Percentiles rank a stretch among this genome's conserved stretches.
Evolutionary conservation across 192 early-diverging fungal genomes (phyloP).

Genomic region (Umbelopsis ramanniana): DNA sequence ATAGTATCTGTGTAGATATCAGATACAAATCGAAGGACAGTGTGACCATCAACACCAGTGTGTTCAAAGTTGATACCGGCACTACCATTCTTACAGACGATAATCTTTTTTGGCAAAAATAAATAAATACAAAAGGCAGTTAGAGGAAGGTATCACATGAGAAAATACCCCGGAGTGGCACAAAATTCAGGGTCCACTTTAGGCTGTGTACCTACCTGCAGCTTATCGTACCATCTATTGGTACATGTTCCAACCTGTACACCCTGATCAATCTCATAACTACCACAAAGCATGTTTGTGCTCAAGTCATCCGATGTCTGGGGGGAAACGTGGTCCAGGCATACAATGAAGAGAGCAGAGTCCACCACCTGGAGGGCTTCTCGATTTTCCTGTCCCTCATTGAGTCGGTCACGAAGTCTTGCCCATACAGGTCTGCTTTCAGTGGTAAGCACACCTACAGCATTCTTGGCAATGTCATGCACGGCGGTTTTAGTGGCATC

Average conservation of each 20-base stretch:
- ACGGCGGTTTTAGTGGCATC: constrained; percentile 53
- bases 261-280: constrained; percentile 49
- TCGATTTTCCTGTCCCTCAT: constrained; percentile 54
- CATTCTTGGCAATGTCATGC: constrained; percentile 57
- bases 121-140: background rate
- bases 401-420: constrained; percentile 57
- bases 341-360: constrained; percentile 74
- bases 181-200: constrained; percentile 13
- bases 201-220: constrained; percentile 36
- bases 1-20: constrained; percentile 59
- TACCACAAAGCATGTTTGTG: constrained; percentile 55
- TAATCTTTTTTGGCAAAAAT: constrained; percentile 43
- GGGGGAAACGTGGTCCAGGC: constrained; percentile 72
- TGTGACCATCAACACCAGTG: constrained; percentile 63
- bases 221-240: constrained; percentile 91
- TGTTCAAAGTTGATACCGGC: constrained; percentile 94
- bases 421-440: constrained; percentile 84
- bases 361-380: constrained; percentile 67
- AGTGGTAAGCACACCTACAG: constrained; percentile 73
- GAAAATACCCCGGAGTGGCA: background rate
- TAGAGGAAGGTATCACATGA: constrained; percentile 15
- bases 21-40: constrained; percentile 52
- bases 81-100: constrained; percentile 77
- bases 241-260: constrained; percentile 54
- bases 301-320: constrained; percentile 40